These are phyloP conservation scores for Cystobasidiopsis lactophilus DNA, from an alignment of 768 basidiomycete species.

Conservation along the genomic window DNA sequence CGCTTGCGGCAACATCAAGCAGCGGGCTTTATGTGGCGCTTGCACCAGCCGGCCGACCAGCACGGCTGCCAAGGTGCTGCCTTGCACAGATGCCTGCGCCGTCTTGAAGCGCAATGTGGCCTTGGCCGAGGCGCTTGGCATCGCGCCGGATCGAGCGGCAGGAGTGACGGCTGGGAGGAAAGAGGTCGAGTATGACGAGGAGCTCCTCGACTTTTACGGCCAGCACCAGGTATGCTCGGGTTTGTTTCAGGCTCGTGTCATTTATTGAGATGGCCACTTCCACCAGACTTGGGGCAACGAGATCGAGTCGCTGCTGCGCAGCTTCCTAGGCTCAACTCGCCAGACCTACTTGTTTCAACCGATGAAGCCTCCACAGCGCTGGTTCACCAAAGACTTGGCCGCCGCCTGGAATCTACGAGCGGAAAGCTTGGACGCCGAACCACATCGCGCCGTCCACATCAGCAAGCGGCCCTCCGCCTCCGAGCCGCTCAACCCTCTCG, in stretches of 20 bases:
- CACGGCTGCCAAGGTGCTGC: slow-evolving; percentile 31
- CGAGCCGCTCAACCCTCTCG: slow-evolving; percentile 12
- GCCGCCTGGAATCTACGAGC: slow-evolving; percentile 60
- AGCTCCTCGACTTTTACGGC: slow-evolving; percentile 10
- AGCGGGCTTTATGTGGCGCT: slow-evolving; percentile 49
- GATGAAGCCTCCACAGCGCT: slow-evolving; percentile 56
- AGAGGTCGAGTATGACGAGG: slow-evolving; percentile 23
- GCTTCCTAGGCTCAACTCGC: slow-evolving; percentile 49
- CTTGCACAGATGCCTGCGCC: slow-evolving; percentile 64
- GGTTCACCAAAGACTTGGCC: slow-evolving; percentile 59
- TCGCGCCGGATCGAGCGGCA: slow-evolving; percentile 33
- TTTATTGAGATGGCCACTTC: no score
- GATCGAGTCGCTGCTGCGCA: slow-evolving; percentile 32
- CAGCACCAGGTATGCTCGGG: no score
- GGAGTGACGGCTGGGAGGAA: slow-evolving; percentile 22
- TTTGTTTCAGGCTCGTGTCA: no score
- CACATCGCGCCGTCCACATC: slow-evolving; percentile 32
- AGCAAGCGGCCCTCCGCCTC: slow-evolving; percentile 11
- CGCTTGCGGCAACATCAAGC: slow-evolving; percentile 60
- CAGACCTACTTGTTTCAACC: slow-evolving; percentile 50
- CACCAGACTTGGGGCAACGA: slow-evolving; percentile 46
- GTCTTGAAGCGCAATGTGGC: slow-evolving; percentile 67
- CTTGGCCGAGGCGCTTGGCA: slow-evolving; percentile 78
- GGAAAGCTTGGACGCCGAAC: slow-evolving; percentile 76
- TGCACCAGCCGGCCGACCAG: slow-evolving; percentile 30